Base-by-base conservation (phyloP, 2,329 filamentous ascomycete species). In the Sordariomycetes sp. region DNA sequence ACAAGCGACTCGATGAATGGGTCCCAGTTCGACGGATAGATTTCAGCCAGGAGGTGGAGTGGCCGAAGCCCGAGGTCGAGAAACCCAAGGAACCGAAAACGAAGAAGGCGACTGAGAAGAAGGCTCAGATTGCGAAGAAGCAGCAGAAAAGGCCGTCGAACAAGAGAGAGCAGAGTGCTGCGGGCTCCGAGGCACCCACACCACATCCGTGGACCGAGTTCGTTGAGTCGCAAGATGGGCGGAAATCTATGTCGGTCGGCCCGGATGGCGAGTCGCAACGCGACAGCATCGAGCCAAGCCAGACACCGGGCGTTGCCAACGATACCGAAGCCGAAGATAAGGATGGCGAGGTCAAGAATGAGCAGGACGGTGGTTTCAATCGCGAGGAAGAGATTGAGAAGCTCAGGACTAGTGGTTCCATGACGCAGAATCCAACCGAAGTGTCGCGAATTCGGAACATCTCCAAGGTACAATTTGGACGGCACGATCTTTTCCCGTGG, bases 341-440 rank as follows among this genome's bases (percentile, higher is more conserved):
- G 32, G 58, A 63, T 5, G 57, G 57, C 4, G 60, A 64, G 10
- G 47, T 55, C 5, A 68, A 66, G 47, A 63, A 59, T 35, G 63
- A 72, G 49, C 68, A 58, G 40, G 60, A 63, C 10, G 66, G 24
- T n/a, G 32, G 70, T 5, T 90, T 85, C 51, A 80, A 82, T 42
- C 75, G 83, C 32, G 85, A 94, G 55, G 85, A 93, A 43, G 92
- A 98, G 57, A 95, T 96, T 37, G 92, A 98, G 55, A 94, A 95
- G 54, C 70, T 98, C 8, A 79, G 92, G 26, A 94, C 87, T 4
- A 85, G 86, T 17, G 93, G 92, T 21, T 95, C 87, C 40, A 96
- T 98, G 92, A 98, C 93, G 9, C 93, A 98, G 54, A 96, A 96
- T 45, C 92, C 94, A 37, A 87, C 90, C 10, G 93, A 98, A 53